phyloP scores from a whole-genome alignment of 805 yeast species.

The Peterozyma xylosa region DNA sequence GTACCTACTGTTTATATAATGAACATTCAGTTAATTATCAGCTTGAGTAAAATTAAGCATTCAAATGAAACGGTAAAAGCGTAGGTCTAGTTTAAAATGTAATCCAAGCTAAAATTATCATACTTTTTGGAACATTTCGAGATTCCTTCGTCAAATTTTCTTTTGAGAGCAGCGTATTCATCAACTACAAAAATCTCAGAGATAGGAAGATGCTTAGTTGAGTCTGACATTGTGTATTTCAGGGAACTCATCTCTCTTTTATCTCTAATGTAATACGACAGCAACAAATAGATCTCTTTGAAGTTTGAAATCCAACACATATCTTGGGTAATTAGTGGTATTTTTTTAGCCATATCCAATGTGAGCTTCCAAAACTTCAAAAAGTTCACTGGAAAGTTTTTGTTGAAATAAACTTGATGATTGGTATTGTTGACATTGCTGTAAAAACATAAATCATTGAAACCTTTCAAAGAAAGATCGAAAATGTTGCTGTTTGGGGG shows the following conservation, averaged over 20 bases:
- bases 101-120: slow-evolving; percentile 3
- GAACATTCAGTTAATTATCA: no score
- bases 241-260: neutral
- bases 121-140: slow-evolving; percentile 1
- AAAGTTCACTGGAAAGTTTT: neutral
- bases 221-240: neutral
- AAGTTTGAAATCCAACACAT: slow-evolving; percentile 3
- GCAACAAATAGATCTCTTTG: slow-evolving; percentile 3
- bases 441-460: slow-evolving; percentile 4
- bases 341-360: neutral
- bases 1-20: no score
- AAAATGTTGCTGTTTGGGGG: slow-evolving; percentile 2
- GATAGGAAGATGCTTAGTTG: neutral
- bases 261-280: slow-evolving; percentile 1
- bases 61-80: no score
- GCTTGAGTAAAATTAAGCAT: no score
- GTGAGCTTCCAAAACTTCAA: neutral
- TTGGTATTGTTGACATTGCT: slow-evolving; percentile 1
- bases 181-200: slow-evolving; percentile 1
- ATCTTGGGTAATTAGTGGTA: slow-evolving; percentile 1
- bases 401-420: neutral
- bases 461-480: slow-evolving; percentile 2
- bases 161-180: slow-evolving; percentile 3
- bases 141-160: slow-evolving; percentile 1
- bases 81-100: slow-evolving; percentile 2